Evolutionary conservation across 2,329 filamentous ascomycete genomes (phyloP).

Genomic region (Tolypocladium ovalisporum): DNA sequence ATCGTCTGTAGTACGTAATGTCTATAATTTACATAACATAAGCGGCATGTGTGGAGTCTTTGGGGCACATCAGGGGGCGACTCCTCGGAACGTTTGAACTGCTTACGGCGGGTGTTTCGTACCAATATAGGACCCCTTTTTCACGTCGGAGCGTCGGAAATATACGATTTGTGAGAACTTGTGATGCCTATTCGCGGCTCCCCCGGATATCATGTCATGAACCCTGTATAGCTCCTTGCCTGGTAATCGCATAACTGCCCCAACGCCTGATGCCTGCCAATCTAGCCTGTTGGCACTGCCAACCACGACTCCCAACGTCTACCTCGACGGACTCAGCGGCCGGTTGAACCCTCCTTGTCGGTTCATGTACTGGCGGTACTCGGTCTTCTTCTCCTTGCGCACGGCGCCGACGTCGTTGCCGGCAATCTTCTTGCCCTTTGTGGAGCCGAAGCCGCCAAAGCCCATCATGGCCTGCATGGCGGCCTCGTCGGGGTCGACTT

Average conservation of each 20-base stretch:
- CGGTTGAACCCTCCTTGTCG: constrained; percentile 72
- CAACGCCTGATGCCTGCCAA: background rate
- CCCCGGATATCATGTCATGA: background rate
- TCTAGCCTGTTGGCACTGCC: background rate
- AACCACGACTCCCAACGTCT: background rate
- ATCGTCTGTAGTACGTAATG: constrained; percentile 23
- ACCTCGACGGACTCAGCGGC: constrained; percentile 51
- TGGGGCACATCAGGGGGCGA: background rate
- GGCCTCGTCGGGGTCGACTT: constrained; percentile 56
- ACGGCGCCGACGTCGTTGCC: constrained; percentile 80
- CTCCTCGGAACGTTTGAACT: background rate
- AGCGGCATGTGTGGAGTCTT: constrained; percentile 2
- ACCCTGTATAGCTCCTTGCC: background rate
- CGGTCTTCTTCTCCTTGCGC: constrained; percentile 83
- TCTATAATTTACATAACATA: constrained; percentile 17
- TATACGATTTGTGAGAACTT: background rate
- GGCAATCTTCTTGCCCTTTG: constrained; percentile 77
- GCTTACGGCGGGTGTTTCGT: background rate
- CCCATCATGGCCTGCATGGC: constrained; percentile 84
- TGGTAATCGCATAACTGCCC: background rate
- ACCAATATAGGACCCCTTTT: background rate
- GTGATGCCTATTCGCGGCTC: background rate
- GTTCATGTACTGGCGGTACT: constrained; percentile 98
- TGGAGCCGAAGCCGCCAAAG: constrained; percentile 74
- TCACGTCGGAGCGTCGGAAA: background rate